These are phyloP conservation scores for Macrocystidia cucumis DNA, from an alignment of 1,284 basidiomycete species.

Conservation along the genomic window DNA sequence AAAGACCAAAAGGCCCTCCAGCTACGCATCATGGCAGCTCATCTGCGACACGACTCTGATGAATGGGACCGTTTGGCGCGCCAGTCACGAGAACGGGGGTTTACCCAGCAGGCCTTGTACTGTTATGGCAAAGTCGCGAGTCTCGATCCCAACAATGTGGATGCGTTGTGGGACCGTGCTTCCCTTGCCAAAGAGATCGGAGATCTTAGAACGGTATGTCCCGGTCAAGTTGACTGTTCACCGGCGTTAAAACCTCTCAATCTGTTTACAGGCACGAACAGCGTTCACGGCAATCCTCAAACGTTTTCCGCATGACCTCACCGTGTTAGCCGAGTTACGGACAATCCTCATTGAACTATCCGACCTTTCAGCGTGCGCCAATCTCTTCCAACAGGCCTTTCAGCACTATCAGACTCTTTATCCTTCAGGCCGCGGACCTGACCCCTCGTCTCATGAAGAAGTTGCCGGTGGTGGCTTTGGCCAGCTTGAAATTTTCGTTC, in stretches of 20 bases:
- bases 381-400: conserved; percentile 59
- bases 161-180: conserved; percentile 89
- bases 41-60: conserved; percentile 79
- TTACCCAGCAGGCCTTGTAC: conserved; percentile 84
- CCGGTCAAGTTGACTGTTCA: not conserved
- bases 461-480: conserved; percentile 44
- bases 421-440: conserved; percentile 26
- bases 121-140: conserved; percentile 84
- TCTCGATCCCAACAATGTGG: conserved; percentile 75
- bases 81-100: conserved; percentile 67
- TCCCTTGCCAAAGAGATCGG: conserved; percentile 73
- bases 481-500: conserved; percentile 62
- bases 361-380: conserved; percentile 57
- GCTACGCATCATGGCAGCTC: conserved; percentile 85
- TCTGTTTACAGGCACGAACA: conserved; percentile 51
- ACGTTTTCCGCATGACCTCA: conserved; percentile 74
- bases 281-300: conserved; percentile 74
- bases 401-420: conserved; percentile 30
- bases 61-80: conserved; percentile 81
- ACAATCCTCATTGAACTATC: conserved; percentile 69
- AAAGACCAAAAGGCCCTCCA: conserved; percentile 73
- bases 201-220: conserved; percentile 55
- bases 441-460: conserved; percentile 28
- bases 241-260: not conserved
- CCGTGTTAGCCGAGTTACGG: conserved; percentile 74